phyloP scores from a whole-genome alignment of 768 basidiomycete genomes.

The Tylopilus subfusipes region DNA sequence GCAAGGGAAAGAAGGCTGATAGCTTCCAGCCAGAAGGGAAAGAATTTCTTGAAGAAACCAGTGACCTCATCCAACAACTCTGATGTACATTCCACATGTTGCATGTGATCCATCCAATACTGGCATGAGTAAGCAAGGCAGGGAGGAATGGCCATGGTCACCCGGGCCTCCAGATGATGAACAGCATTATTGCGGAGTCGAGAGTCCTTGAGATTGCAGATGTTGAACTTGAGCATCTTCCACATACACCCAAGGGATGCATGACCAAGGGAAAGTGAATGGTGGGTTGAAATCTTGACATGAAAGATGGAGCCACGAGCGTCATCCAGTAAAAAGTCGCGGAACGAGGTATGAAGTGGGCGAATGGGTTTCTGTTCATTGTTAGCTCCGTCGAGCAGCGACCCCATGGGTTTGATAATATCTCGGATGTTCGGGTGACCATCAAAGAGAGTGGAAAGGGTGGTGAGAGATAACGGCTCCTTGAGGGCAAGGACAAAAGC shows the following conservation, averaged over 20 bases:
- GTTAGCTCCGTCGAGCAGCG: slow-evolving; percentile 20
- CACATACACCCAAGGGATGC: slow-evolving; percentile 32
- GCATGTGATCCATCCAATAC: slow-evolving; percentile 36
- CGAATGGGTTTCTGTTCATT: slow-evolving; percentile 21
- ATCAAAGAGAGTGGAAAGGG: slow-evolving; percentile 14
- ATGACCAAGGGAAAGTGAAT: slow-evolving; percentile 21
- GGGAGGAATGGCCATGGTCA: slow-evolving; percentile 26
- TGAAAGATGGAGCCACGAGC: slow-evolving; percentile 23
- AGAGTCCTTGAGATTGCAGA: slow-evolving; percentile 37
- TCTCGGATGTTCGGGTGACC: slow-evolving; percentile 5
- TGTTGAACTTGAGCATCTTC: slow-evolving; percentile 36
- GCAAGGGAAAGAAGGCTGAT: slow-evolving; percentile 21
- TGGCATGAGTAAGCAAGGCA: slow-evolving; percentile 36
- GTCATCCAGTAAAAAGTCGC: slow-evolving; percentile 30
- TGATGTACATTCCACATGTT: slow-evolving; percentile 4
- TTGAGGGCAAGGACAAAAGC: slow-evolving; percentile 15
- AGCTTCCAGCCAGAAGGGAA: slow-evolving; percentile 40
- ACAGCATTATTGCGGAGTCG: slow-evolving; percentile 29
- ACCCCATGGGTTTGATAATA: slow-evolving; percentile 20
- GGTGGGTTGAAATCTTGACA: slow-evolving; percentile 10
- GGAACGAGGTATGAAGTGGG: slow-evolving; percentile 35
- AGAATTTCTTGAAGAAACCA: slow-evolving; percentile 19
- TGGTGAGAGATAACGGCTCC: slow-evolving; percentile 16
- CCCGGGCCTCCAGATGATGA: slow-evolving; percentile 8
- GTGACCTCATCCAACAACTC: slow-evolving; percentile 15